phyloP scores from a whole-genome alignment of 2,329 filamentous ascomycete genomes.

The Nigrospora osmanthi region DNA sequence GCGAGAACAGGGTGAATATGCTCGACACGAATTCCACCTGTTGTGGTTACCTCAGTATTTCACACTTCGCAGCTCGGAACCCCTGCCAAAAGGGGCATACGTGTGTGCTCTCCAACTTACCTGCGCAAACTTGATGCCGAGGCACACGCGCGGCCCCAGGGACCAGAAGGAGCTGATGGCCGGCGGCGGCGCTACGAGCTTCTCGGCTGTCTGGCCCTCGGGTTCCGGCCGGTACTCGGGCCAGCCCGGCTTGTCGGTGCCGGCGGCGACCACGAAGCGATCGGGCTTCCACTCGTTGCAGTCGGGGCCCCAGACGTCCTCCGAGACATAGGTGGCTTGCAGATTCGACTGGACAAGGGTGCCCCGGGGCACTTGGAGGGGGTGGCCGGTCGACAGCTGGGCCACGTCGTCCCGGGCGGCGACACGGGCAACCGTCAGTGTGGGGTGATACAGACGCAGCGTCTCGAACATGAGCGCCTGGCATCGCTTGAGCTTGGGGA shows the following conservation, averaged over 20 bases:
- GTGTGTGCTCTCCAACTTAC: neutral
- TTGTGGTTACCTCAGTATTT: too few relatives aligned
- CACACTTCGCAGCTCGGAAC: too few relatives aligned
- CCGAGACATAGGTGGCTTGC: neutral
- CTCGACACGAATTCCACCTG: neutral
- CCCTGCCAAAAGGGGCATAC: too few relatives aligned
- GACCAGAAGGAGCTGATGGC: slow-evolving; percentile 1
- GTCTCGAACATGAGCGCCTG: slow-evolving; percentile 10
- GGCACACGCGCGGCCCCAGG: slow-evolving; percentile 1
- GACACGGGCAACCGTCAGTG: neutral
- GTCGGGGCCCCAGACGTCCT: neutral
- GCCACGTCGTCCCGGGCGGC: neutral
- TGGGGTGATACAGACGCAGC: slow-evolving; percentile 1
- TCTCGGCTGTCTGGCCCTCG: neutral
- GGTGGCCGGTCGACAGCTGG: neutral
- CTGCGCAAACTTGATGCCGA: slow-evolving; percentile 1
- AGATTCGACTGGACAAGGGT: neutral
- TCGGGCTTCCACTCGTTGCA: neutral
- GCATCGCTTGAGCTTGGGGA: slow-evolving; percentile 12
- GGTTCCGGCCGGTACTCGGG: slow-evolving; percentile 1
- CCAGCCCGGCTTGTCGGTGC: neutral
- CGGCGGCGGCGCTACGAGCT: neutral
- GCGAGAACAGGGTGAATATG: slow-evolving; percentile 1
- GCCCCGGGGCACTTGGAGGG: neutral
- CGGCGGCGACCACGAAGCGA: neutral